These are phyloP conservation scores for Tripterygium wilfordii DNA, from an alignment of 177 flowering plant species.

Conservation along the genomic window DNA sequence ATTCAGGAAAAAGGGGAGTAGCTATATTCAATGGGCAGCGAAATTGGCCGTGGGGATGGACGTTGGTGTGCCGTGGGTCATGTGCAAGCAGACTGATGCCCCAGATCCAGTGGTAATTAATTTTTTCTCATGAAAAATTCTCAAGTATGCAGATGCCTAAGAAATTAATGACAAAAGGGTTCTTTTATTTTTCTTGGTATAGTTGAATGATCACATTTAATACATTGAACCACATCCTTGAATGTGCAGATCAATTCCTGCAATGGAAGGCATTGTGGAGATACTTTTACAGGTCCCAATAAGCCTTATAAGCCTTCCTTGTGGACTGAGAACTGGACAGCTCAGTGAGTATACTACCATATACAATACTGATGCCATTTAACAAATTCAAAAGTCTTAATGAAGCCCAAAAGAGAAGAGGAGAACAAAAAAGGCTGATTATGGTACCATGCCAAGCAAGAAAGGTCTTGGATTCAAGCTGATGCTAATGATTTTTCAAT, in stretches of 20 bases:
- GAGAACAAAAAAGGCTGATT: no score
- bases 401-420: no score
- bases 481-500: neutral
- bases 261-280: slow-evolving; percentile 87
- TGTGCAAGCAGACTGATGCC: slow-evolving; percentile 94
- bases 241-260: slow-evolving; percentile 63
- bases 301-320: slow-evolving; percentile 60
- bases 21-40: slow-evolving; percentile 82
- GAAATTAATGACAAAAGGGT: no score
- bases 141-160: no score
- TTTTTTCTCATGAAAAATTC: no score
- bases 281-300: slow-evolving; percentile 77
- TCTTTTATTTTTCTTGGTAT: no score
- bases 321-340: slow-evolving; percentile 99
- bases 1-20: slow-evolving; percentile 35
- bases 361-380: neutral
- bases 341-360: slow-evolving; percentile 51
- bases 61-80: slow-evolving; percentile 85
- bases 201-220: no score
- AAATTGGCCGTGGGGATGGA: slow-evolving; percentile 47
- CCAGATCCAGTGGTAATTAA: slow-evolving; percentile 66
- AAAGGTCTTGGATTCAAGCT: neutral
- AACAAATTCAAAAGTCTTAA: neutral
- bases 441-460: no score
- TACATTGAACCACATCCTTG: neutral